Base-by-base conservation (phyloP, 2,329 filamentous ascomycete genomes). In the Phyllachora maydis region DNA sequence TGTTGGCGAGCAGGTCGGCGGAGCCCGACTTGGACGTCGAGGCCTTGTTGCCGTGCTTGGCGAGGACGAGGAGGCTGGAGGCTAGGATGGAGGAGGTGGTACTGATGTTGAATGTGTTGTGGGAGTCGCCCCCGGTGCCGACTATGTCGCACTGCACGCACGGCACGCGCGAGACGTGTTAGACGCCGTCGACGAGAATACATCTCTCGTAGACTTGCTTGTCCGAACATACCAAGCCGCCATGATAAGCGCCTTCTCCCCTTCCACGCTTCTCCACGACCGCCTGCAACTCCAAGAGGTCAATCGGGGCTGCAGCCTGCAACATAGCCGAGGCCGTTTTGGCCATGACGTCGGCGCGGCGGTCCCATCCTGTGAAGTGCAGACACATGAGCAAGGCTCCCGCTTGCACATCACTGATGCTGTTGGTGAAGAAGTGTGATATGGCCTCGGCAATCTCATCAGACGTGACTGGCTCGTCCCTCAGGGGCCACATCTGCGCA, bases 101-200 rank as follows among this genome's bases (percentile, higher is more conserved):
- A 36, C 76, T 88, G 44, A 98, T 85, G 48, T 98, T 98, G 67
- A 92, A 98, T 16, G 88, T 98, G 47, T 91, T 81, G 59, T 95
- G 83, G 11, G 76, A 74, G 53, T 98, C 88, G 41, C 88, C 88
- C 34, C 88, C 88, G 6, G 88, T 98, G 35, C 88, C 88, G 28
- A 98, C 88, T 44, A 98, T 95, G 47, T 98, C 88, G 45, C 83
- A 70, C 56, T 68, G 29, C 10, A n/a, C n/a, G n/a, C n/a, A n/a
- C n/a, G n/a, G n/a, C n/a, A n/a, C n/a, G n/a, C n/a, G n/a, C n/a
- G n/a, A n/a, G n/a, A n/a, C n/a, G n/a, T n/a, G n/a, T n/a, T n/a
- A n/a, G n/a, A n/a, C n/a, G n/a, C n/a, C n/a, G n/a, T n/a, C n/a
- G n/a, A n/a, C n/a, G n/a, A n/a, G n/a, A n/a, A n/a, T n/a, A n/a